Percentiles rank a stretch among this genome's conserved stretches.
phyloP scores from a whole-genome alignment of 2,329 filamentous ascomycete genomes.

The Huntiella decipiens region DNA sequence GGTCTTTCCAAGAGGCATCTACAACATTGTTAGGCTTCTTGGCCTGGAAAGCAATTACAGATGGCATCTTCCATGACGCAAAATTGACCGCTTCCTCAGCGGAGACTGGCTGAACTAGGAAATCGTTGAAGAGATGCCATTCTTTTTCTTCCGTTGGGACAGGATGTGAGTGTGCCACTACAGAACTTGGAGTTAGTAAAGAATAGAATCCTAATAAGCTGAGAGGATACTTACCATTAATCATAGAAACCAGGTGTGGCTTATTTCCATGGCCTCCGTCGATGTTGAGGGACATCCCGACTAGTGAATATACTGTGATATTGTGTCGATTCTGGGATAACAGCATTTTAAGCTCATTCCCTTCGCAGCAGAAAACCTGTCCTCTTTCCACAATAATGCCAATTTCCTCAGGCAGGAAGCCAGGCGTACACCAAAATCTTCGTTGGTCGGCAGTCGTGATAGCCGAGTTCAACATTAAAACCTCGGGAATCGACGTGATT shows the following conservation, averaged over 20 bases:
- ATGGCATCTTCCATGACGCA: conserved; percentile 79
- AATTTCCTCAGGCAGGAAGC: conserved; percentile 86
- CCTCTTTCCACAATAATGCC: conserved; percentile 78
- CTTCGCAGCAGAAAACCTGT: conserved; percentile 91
- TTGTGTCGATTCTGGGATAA: conserved; percentile 61
- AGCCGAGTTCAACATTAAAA: conserved; percentile 77
- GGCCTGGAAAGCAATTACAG: conserved; percentile 69
- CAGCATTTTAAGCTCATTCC: conserved; percentile 67
- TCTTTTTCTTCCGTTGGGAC: conserved; percentile 40
- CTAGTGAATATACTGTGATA: conserved; percentile 75
- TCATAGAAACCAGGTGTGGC: conserved; percentile 74
- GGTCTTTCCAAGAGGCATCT: conserved; percentile 70
- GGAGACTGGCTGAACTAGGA: conserved; percentile 58
- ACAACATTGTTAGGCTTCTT: conserved; percentile 66
- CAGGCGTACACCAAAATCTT: conserved; percentile 70
- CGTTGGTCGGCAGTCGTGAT: conserved; percentile 53
- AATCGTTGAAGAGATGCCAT: conserved; percentile 98
- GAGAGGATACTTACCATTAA: conserved; percentile 45
- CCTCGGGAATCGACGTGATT: conserved; percentile 61
- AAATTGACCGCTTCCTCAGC: conserved; percentile 77
- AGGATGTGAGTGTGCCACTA: conserved; percentile 10
- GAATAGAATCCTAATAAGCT: background rate
- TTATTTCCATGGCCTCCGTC: conserved; percentile 62
- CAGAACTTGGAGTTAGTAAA: background rate
- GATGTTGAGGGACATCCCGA: conserved; percentile 79